Evolutionary conservation across 257 asterid genomes (phyloP), one percentile per base, ranked within the genome.

Genomic region (Rauvolfia tetraphylla): DNA sequence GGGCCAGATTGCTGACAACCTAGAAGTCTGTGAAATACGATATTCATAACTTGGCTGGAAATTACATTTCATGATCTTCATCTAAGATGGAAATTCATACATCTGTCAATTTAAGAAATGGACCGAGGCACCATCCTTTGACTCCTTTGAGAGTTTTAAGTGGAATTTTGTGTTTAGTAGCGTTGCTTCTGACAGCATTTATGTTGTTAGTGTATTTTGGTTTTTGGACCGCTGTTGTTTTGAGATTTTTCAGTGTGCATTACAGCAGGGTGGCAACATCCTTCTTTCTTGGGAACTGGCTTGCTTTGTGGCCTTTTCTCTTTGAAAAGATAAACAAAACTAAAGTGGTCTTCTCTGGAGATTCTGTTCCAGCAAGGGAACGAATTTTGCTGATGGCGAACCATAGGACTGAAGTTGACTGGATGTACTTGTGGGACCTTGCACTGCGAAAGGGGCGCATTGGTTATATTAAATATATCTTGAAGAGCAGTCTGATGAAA

Each of bases 391-490:
- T 93, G 59, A 83, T 93, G 44, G 93, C 98, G 1, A 93, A 93
- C 78, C 98, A 93, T 77, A 86, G 97, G 79, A 91, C 97, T 7
- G 97, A 91, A 87, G 97, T 93, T 41, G 98, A 93, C 67, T 93
- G 98, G 98, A 93, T 93, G 96, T 93, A 93, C 83, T 81, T 93
- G 81, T 93, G 98, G 98, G 89, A 93, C 84, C 96, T 93, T 80
- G 97, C 97, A 0, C 77, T 91, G 81, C 82, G 97, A 53, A 93
- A 93, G 82, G 87, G 91, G 46, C 77, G 90, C 27, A 85, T 85
- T 36, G 96, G 97, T 53, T 89, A 77, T 57, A 83, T 93, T 56
- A 93, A 85, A 84, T 93, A 93, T 83, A 79, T 93, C 38, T 90
- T 93, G 1, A 93, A 93, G 88, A 91, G 90, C 81, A 93, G 97